A percentile compares a stretch with the other conserved stretches of the same genome.
phyloP scores from a whole-genome alignment of 148 eudicot species.

The Nepenthes gracilis region DNA sequence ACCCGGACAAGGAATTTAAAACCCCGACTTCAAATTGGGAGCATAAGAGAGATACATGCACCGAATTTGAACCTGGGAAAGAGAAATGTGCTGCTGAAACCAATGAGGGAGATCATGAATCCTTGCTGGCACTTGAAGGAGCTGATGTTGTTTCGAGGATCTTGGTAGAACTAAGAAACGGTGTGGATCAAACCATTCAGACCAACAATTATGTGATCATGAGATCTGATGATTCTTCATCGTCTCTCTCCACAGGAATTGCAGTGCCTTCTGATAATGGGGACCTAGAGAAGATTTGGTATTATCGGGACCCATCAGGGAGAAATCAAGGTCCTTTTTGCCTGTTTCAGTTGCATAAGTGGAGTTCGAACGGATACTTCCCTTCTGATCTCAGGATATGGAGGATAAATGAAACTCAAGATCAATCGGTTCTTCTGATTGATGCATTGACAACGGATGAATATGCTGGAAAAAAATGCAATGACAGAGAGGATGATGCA shows the following conservation, averaged over 20 bases:
- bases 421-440: conserved; percentile 51
- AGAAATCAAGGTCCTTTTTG: conserved; percentile 84
- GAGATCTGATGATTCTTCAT: conserved; percentile 22
- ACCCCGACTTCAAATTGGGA: conserved; percentile 15
- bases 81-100: conserved; percentile 1
- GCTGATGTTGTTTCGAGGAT: conserved; percentile 6
- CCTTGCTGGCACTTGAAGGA: conserved; percentile 5
- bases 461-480: not conserved
- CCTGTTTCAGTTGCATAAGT: conserved; percentile 62
- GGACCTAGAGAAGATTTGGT: conserved; percentile 67
- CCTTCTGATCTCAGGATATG: conserved; percentile 78
- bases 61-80: conserved; percentile 25
- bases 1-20: conserved; percentile 10
- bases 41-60: conserved; percentile 18
- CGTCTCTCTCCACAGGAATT: conserved; percentile 23
- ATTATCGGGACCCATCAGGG: conserved; percentile 73
- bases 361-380: conserved; percentile 65
- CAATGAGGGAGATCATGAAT: not conserved
- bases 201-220: conserved; percentile 24
- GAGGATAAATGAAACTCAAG: conserved; percentile 38
- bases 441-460: conserved; percentile 30
- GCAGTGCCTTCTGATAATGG: conserved; percentile 18
- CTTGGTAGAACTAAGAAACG: conserved; percentile 28
- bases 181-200: conserved; percentile 17
- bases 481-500: not conserved